phyloP scores from a whole-genome alignment of 31 red algal genomes.

The Asparagopsis taxiformis region DNA sequence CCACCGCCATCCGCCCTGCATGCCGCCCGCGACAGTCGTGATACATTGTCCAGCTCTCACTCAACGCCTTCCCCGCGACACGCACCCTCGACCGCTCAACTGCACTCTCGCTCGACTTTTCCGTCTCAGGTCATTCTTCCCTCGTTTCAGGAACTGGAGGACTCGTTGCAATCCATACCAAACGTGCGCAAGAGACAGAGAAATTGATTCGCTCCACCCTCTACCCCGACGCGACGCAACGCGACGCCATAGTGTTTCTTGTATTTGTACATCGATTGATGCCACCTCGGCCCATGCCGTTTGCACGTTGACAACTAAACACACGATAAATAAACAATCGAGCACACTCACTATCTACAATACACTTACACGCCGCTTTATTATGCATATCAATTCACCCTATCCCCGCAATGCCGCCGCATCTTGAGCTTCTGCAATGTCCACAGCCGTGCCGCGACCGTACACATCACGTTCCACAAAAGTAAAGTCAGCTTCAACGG shows the following conservation, averaged over 20 bases:
- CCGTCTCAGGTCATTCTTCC: slow-evolving; percentile 5
- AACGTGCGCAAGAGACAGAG: slow-evolving; percentile 5
- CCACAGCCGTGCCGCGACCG: slow-evolving; percentile 61
- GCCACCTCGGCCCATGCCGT: no score
- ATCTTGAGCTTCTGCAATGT: slow-evolving; percentile 34
- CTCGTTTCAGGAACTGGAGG: slow-evolving; percentile 51
- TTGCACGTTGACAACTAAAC: no score
- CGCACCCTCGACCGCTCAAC: neutral
- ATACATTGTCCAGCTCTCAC: neutral
- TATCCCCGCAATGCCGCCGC: no score
- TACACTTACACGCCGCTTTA: no score
- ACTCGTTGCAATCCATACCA: slow-evolving; percentile 20
- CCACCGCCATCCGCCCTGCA: neutral
- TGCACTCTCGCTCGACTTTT: slow-evolving; percentile 3
- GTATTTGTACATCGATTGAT: no score
- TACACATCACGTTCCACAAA: slow-evolving; percentile 72
- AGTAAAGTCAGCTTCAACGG: slow-evolving; percentile 56
- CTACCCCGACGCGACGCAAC: no score
- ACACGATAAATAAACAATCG: no score
- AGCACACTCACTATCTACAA: no score
- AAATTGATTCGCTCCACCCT: no score
- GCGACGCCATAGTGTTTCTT: no score
- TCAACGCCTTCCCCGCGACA: neutral
- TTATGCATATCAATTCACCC: no score
- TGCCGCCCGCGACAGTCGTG: neutral